Evolutionary conservation across 2,329 filamentous ascomycete species (phyloP), one percentile per base, ranked within the genome.

Genomic region (Pseudogymnoascus sp.): DNA sequence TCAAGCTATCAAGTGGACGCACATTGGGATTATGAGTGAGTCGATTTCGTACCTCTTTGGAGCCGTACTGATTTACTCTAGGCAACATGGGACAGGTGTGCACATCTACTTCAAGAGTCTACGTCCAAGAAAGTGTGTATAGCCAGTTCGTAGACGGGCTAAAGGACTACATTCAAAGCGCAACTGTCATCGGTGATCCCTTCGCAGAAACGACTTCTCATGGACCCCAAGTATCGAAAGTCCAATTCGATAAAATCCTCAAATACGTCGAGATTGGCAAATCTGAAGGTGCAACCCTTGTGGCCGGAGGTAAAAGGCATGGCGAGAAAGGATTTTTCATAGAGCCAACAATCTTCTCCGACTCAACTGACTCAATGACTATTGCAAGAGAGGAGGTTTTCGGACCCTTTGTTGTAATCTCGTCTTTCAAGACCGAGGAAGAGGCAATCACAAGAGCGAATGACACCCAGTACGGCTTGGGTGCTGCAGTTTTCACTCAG

Each of bases 301-400:
- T 71, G 5, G 67, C 71, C 1, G 75, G 74, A 8, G 75, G 75
- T 74, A 82, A 81, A 73, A 77, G 78, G 39, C 73, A 72, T 13
- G 69, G 72, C 18, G 73, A 75, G 13, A 78, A 84, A 73, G 83
- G 83, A 42, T 87, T 82, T 78, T 87, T 86, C 78, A 86, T 88
- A 70, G 77, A 86, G 74, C 85, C 85, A 10, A 87, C 85, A 67
- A 83, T 88, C 76, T 87, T 88, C 79, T 81, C 80, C 70, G 82
- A 84, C 70, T 84, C 87, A 65, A 80, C 77, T 60, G 79, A 83
- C 64, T 79, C 87, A 73, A 87, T 87, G 83, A 85, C 83, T 78
- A 87, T 88, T 69, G 79, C 85, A 69, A 81, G 86, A 73, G 84
- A 88, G 73, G 85, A 88, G 74, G 87, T 88, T 73, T 88, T 88